A percentile compares a stretch with the other conserved stretches of the same genome.
phyloP scores from a whole-genome alignment of 2,329 filamentous ascomycete species.

The Beauveria bassiana region DNA sequence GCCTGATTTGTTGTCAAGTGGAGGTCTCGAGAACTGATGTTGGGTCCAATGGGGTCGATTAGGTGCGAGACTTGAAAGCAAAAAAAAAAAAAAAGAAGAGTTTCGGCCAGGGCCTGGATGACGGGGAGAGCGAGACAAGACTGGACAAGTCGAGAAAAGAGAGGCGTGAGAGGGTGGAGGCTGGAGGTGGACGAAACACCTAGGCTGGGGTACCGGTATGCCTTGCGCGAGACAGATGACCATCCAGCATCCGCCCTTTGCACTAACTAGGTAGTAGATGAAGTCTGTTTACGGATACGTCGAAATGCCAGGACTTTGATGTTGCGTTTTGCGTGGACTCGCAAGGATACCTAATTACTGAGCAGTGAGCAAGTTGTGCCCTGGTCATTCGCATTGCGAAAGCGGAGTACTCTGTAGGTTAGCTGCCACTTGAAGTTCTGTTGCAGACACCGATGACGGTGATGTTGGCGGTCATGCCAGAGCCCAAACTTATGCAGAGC shows the following conservation, averaged over 20 bases:
- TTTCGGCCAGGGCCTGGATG: background rate
- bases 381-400: no score
- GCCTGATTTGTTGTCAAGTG: background rate
- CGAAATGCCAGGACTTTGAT: no score
- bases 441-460: background rate
- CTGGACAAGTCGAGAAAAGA: background rate
- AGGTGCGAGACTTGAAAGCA: background rate
- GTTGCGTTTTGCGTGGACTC: no score
- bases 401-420: no score
- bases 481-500: no score
- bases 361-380: no score
- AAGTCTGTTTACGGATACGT: no score
- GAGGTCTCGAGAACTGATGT: background rate
- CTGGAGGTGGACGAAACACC: background rate
- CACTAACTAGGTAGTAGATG: no score
- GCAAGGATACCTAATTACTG: no score
- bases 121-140: background rate
- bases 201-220: background rate
- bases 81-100: no score
- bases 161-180: background rate
- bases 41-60: background rate
- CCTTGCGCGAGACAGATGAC: background rate
- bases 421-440: no score
- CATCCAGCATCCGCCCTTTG: no score
- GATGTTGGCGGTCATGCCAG: background rate